Base-by-base conservation (phyloP, 129 eudicot genomes). In the Tanacetum coccineum region DNA sequence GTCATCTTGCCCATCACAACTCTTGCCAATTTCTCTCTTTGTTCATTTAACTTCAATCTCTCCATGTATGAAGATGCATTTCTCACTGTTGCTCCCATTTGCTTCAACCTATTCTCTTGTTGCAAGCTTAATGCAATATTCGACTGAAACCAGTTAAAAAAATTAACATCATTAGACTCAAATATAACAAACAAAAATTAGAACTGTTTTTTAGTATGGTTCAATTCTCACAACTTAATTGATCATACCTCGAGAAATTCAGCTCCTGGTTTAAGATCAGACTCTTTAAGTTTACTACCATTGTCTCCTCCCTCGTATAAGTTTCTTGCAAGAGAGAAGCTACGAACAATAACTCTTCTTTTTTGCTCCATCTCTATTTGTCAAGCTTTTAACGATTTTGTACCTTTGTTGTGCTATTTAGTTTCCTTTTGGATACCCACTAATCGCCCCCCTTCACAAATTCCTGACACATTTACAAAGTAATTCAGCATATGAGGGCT, bases 51-150 rank as follows among this genome's bases (percentile, higher is more conserved):
- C 79, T 82, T 89, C 85, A 93, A 15, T 65, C 68, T 82, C 67
- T 77, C 74, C 67, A 74, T 62, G 61, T 79, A 93, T 12, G 86
- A 78, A 12, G 84, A 79, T 46, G 90, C 87, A 66, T 89, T 93
- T 68, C 99, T 84, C 47, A 93, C 93, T 3, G 96, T 93, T 50
- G 96, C 99, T 2, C 99, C 99, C 96, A 89, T 83, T 72, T 93
- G 93, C 78, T 80, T 89, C 71, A 93, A 56, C 77, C 96, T 81
- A 5, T 73, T 84, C 73, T 89, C 96, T 81, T 88, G 95, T 68
- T 88, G 90, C 83, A 78, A 19, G 61, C 96, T 86, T 74, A 93
- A 53, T 18, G 95, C 93, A n/a, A 83, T 82, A 55, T 89, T 93
- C 42, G 88, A 83, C 99, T 93, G 80, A 80, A 62, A 20, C 5